Evolutionary conservation across 176 grass and related monocot genomes (phyloP), one percentile per base, ranked within the genome.

Genomic region (Cenchrus purpureus): DNA sequence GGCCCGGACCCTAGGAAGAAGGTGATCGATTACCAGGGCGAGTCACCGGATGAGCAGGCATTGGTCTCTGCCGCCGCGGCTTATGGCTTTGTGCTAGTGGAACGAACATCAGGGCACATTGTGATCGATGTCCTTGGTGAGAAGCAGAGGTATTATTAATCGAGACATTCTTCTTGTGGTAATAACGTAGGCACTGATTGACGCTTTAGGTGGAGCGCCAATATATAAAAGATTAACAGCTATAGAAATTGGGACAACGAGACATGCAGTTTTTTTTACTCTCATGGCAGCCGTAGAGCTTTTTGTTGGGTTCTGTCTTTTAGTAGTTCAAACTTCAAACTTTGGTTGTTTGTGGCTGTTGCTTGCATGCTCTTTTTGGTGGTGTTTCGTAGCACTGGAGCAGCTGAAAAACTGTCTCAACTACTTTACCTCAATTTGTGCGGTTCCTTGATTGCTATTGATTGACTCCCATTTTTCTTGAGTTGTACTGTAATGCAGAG

Each of bases 21-120:
- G 74, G 84, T 88, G 61, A 87, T 98, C 53, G 72, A 91, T 74
- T 98, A 98, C 90, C 95, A 98, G 77, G 95, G 95, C 25, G 95
- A 98, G 74, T 98, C 95, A 7, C 95, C 95, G 11, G 95, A 98
- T 71, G 95, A 98, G 84, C 92, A 95, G 77, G 92, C 95, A n/a
- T 73, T 97, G 76, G 95, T 97, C 46, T 84, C 87, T 60, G 95
- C 95, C 13, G 90, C 95, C 1, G 95, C 95, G 0, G 92, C 95
- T 3, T 97, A 97, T 68, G 92, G 95, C 46, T 95, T 97, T 76
- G 92, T 93, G 71, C 92, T 97, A 9, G 73, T 97, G 3, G 92
- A 97, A 65, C 84, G 95, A 70, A 97, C 88, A 14, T 97, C 95
- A 10, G 95, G 95, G 19, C 74, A 91, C 87, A 88, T 97, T 78